Evolutionary conservation across 495 filamentous ascomycete species (phyloP).

Genomic region (Lepraria neglecta): DNA sequence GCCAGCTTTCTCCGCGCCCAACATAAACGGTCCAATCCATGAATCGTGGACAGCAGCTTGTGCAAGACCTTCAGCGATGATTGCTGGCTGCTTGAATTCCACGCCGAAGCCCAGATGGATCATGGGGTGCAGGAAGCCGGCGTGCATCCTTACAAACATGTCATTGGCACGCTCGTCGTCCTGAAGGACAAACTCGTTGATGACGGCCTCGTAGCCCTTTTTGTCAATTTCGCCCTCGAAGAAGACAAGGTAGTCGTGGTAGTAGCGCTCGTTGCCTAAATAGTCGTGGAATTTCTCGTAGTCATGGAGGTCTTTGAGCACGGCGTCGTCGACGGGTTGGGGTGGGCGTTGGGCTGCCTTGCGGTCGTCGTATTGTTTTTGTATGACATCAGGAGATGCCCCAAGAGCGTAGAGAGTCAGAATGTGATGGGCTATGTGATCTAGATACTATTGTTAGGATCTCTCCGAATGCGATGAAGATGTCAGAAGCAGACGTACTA

Average conservation of each 20-base stretch:
- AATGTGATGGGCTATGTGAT: slow-evolving; percentile 68
- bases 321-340: slow-evolving; percentile 35
- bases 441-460: slow-evolving; percentile 21
- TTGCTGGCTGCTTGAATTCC: slow-evolving; percentile 72
- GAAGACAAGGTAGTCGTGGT: slow-evolving; percentile 63
- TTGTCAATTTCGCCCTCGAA: slow-evolving; percentile 64
- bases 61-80: slow-evolving; percentile 75
- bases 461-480: too few species aligned
- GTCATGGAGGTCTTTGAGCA: slow-evolving; percentile 49
- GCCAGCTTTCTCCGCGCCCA: slow-evolving; percentile 48
- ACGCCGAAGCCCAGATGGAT: slow-evolving; percentile 83
- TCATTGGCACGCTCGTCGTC: slow-evolving; percentile 54
- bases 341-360: slow-evolving; percentile 53
- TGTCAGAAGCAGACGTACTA: slow-evolving; percentile 39
- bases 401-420: slow-evolving; percentile 72
- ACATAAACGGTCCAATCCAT: slow-evolving; percentile 45
- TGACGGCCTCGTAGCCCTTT: slow-evolving; percentile 50
- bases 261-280: slow-evolving; percentile 49
- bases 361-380: slow-evolving; percentile 53
- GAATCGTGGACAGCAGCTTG: slow-evolving; percentile 60
- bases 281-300: slow-evolving; percentile 46
- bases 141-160: slow-evolving; percentile 53
- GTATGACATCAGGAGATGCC: slow-evolving; percentile 51
- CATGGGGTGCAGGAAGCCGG: slow-evolving; percentile 66
- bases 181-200: slow-evolving; percentile 61